Evolutionary conservation across 192 early-diverging fungal species (phyloP).

Genomic region (Jimgerdemannia flammicorona): DNA sequence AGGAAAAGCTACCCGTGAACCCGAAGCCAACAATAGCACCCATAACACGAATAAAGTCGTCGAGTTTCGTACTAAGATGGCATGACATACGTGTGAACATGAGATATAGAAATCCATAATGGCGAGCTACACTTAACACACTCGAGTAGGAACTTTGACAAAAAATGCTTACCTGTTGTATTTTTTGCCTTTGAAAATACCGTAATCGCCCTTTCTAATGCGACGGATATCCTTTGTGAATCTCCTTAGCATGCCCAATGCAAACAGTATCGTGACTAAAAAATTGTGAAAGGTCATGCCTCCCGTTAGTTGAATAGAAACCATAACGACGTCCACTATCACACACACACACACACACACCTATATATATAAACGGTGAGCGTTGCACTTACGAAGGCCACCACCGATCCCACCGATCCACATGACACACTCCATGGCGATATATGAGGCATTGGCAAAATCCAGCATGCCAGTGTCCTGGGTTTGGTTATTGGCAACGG

Average conservation of each 20-base stretch:
- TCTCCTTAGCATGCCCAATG: constrained; percentile 24
- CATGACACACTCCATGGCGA: constrained; percentile 17
- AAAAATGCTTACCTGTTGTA: constrained; percentile 21
- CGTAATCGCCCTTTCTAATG: constrained; percentile 25
- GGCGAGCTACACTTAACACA: background rate
- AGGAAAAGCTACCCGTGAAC: constrained; percentile 29
- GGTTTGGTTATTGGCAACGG: constrained; percentile 5
- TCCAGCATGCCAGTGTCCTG: constrained; percentile 16
- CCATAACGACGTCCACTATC: no score
- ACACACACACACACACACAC: no score
- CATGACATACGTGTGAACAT: background rate
- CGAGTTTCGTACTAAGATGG: constrained; percentile 21
- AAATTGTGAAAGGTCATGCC: background rate
- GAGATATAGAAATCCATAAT: background rate
- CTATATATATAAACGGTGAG: background rate
- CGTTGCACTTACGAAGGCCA: constrained; percentile 14
- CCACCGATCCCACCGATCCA: constrained; percentile 21
- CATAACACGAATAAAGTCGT: constrained; percentile 32
- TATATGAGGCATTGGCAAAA: constrained; percentile 20
- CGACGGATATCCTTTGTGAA: constrained; percentile 27
- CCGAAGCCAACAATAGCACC: constrained; percentile 33
- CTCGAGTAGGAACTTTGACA: background rate
- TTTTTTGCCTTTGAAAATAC: constrained; percentile 31
- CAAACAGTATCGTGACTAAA: constrained; percentile 22
- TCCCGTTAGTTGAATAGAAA: no score